These are phyloP conservation scores for Saturnispora sekii DNA, from an alignment of 805 yeast species.

Conservation along the genomic window DNA sequence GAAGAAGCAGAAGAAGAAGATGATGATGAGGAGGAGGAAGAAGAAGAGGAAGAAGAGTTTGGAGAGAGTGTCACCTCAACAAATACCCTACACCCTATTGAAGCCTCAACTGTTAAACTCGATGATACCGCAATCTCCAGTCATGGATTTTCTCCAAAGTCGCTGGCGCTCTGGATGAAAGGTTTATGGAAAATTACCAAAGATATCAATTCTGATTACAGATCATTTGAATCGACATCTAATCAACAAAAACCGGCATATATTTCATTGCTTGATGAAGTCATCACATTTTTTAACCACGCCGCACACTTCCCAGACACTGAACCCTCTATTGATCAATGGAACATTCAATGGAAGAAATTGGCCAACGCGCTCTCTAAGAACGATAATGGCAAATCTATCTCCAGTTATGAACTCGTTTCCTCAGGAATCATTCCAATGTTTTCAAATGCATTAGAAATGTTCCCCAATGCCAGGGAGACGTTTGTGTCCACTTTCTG, in stretches of 20 bases:
- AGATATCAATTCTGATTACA: slow-evolving; percentile 3
- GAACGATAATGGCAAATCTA: slow-evolving; percentile 10
- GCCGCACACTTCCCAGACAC: not conserved
- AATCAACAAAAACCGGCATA: not conserved
- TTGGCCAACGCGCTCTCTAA: slow-evolving; percentile 19
- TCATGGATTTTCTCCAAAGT: slow-evolving; percentile 15
- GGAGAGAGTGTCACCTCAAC: slow-evolving; percentile 11
- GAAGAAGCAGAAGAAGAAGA: slow-evolving; percentile 12
- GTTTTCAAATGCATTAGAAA: slow-evolving; percentile 29
- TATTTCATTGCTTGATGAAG: slow-evolving; percentile 1
- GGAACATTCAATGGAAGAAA: slow-evolving; percentile 30
- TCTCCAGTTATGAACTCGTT: slow-evolving; percentile 70
- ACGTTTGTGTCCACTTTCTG: slow-evolving; percentile 35
- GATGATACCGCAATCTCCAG: slow-evolving; percentile 14
- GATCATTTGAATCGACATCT: not conserved
- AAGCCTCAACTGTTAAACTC: slow-evolving; percentile 14
- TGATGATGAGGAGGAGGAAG: slow-evolving; percentile 16
- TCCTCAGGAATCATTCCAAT: slow-evolving; percentile 53
- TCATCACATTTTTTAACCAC: slow-evolving; percentile 6
- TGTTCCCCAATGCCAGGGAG: slow-evolving; percentile 26
- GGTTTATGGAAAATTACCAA: slow-evolving; percentile 1
- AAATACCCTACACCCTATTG: not conserved
- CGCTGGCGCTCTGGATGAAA: slow-evolving; percentile 3
- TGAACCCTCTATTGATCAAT: slow-evolving; percentile 22
- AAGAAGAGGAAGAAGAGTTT: slow-evolving; percentile 21